These are phyloP conservation scores for Adiantum capillusveneris DNA, from an alignment of 75 land plant species.

Conservation along the genomic window DNA sequence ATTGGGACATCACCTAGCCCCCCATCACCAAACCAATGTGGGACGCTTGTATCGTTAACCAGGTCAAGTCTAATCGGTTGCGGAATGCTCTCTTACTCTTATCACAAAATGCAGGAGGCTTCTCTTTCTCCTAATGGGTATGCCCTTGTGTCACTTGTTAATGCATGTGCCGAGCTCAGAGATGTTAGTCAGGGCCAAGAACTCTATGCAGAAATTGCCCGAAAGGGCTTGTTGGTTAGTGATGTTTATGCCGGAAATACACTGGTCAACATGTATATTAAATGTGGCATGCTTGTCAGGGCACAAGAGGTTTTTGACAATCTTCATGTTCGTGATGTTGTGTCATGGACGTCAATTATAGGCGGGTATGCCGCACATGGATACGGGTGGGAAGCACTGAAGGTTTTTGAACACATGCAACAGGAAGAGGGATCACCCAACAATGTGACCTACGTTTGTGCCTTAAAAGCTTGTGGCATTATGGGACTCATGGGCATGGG, in stretches of 20 bases:
- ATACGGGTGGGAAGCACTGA: slow-evolving; percentile 15
- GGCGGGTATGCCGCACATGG: slow-evolving; percentile 7
- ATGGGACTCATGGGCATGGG: neutral
- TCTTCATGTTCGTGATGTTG: slow-evolving; percentile 5
- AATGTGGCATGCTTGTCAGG: neutral
- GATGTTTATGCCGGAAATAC: slow-evolving; percentile 2
- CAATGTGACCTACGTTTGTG: slow-evolving; percentile 29
- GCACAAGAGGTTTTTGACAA: slow-evolving; percentile 11
- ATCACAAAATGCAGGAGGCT: too few species aligned
- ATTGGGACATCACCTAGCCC: too few species aligned
- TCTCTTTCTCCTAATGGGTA: neutral
- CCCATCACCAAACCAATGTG: too few species aligned
- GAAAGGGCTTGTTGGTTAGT: neutral
- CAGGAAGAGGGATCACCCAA: slow-evolving; percentile 16
- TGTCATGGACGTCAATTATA: slow-evolving; percentile 15
- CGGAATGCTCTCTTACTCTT: too few species aligned
- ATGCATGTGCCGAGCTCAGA: neutral
- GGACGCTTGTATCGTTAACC: too few species aligned
- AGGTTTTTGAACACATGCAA: slow-evolving; percentile 21
- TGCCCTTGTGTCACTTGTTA: neutral
- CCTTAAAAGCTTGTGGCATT: slow-evolving; percentile 28
- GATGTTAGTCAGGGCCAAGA: neutral
- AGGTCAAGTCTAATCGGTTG: too few species aligned
- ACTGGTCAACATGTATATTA: slow-evolving; percentile 2
- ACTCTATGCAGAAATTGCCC: neutral